Evolutionary conservation across 2,329 filamentous ascomycete species (phyloP), one percentile per base, ranked within the genome.

Genomic region (Cadophora malorum): DNA sequence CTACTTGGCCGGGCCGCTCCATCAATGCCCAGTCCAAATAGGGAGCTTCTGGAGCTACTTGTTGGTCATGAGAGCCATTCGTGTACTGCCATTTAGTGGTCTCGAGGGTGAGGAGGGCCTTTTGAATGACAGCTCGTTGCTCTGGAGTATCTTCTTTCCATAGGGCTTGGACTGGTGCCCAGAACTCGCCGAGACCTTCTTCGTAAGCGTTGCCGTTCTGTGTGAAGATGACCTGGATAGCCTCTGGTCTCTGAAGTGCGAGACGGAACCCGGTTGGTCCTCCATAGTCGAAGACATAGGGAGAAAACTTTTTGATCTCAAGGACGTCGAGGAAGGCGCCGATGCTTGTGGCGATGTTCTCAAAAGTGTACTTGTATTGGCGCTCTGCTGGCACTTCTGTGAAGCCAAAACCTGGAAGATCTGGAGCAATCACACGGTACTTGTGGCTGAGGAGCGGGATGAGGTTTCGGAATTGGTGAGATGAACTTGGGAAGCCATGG

Each of bases 271-370:
- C 86, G 0, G 81, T 80, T 0, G 88, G 86, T 0, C 86, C 85
- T 62, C 87, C 87, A 74, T 89, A 89, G 79, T 90, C 87, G 74
- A 90, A 89, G 69, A 89, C 82, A 76, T 88, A 90, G 33, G 87
- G 76, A 16, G 83, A 81, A 76, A 84, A 88, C 38, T 80, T 81
- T 16, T 73, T 69, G 45, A 88, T 79, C 3, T 77, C 68, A 9
- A 89, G 77, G 0, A 79, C 78, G 45, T 82, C 79, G 14, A 87
- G 75, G 72, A 88, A 88, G 7, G 80, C 80, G 10, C 78, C 78
- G 45, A 86, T 79, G 1, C 83, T 84, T 6, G 65, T 74, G 41
- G 85, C 78, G 6, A 89, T 75, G 74, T 80, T 82, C 58, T 80
- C 83, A 71, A 90, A 89, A 16, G 81, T 86, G 79, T 88, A 86